These are phyloP conservation scores for Podospora comata DNA, from an alignment of 495 filamentous ascomycete species.

Conservation along the genomic window DNA sequence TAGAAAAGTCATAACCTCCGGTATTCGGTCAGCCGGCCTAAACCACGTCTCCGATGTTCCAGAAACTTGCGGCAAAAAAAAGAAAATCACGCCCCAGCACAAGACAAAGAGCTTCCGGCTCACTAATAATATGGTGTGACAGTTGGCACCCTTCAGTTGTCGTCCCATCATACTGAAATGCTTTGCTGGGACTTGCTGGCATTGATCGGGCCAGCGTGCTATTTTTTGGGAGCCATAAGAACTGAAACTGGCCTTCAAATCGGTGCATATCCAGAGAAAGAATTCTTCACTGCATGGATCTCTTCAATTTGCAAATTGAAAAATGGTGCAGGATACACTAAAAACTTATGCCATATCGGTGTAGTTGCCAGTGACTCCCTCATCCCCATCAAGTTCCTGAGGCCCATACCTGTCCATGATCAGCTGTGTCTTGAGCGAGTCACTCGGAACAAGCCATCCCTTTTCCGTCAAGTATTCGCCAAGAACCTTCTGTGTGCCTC, in stretches of 20 bases:
- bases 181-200: no score
- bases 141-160: background rate
- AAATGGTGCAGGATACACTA: no score
- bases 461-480: slow-evolving; percentile 14
- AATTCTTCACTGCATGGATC: no score
- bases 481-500: slow-evolving; percentile 7
- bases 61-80: background rate
- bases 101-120: background rate
- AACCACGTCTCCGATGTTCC: background rate
- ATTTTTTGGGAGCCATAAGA: background rate
- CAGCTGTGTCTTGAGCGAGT: slow-evolving; percentile 25
- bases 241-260: no score
- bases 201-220: background rate
- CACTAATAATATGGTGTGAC: background rate
- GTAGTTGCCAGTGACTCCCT: background rate
- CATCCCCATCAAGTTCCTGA: background rate
- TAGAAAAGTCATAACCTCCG: background rate
- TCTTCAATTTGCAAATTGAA: no score
- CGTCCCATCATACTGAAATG: background rate
- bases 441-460: slow-evolving; percentile 25
- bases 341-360: background rate
- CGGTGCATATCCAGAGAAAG: no score
- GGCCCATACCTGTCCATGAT: slow-evolving; percentile 26
- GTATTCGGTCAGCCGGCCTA: background rate
- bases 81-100: no score